Conservation (phyloP, 192 early-diverging fungal genomes). For the Entomortierella parvispora region DNA sequence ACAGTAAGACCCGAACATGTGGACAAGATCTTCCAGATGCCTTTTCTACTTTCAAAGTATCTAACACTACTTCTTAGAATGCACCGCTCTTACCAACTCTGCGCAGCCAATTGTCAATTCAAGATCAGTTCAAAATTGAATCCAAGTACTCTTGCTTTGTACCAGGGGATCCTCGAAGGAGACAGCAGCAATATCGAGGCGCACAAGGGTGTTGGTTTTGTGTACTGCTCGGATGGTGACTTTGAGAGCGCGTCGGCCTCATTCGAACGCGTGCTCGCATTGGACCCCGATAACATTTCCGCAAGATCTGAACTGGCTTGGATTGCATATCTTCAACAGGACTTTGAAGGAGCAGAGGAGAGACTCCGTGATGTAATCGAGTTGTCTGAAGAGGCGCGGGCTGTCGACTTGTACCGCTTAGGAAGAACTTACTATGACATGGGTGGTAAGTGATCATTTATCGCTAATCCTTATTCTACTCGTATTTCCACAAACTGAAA, state of each 20-base stretch:
- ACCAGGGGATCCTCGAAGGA: constrained; percentile 60
- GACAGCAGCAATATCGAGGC: constrained; percentile 58
- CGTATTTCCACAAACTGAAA: not conserved
- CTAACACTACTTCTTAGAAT: constrained; percentile 55
- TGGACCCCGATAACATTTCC: constrained; percentile 56
- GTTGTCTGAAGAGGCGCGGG: constrained; percentile 53
- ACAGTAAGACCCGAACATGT: constrained; percentile 29
- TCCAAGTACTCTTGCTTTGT: constrained; percentile 63
- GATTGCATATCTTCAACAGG: constrained; percentile 63
- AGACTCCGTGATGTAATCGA: constrained; percentile 64
- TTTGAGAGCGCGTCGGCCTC: constrained; percentile 65
- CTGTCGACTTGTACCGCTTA: constrained; percentile 69
- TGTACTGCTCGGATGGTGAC: constrained; percentile 59
- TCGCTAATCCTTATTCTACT: not conserved
- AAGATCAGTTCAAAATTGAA: constrained; percentile 65
- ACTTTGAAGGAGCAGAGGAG: constrained; percentile 63
- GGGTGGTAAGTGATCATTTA: constrained; percentile 60
- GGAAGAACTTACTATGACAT: constrained; percentile 82
- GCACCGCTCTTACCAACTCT: constrained; percentile 62
- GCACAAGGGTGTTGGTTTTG: constrained; percentile 66
- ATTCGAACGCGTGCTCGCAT: constrained; percentile 62
- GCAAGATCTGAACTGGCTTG: constrained; percentile 78
- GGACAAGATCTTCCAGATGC: no score
- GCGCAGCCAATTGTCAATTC: constrained; percentile 69
- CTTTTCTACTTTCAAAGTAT: no score